These are phyloP conservation scores for Talaromyces wortmannii DNA, from an alignment of 495 filamentous ascomycete species.

Conservation along the genomic window DNA sequence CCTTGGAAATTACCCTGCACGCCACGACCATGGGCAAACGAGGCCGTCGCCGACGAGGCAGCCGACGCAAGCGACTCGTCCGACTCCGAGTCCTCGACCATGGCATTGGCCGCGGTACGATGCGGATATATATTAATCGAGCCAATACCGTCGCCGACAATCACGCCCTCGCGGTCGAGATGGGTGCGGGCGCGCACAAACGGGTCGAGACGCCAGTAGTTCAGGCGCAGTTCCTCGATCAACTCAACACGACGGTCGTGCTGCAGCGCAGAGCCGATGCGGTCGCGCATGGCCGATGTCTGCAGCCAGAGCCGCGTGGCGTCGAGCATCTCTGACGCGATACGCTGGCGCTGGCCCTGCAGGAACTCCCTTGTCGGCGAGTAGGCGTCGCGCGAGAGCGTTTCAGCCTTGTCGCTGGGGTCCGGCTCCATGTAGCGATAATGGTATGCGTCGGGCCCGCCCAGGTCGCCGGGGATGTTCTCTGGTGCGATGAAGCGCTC, in stretches of 20 bases:
- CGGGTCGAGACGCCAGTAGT: constrained; percentile 79
- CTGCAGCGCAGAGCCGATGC: constrained; percentile 1
- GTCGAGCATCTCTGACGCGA: constrained; percentile 62
- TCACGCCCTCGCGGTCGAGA: constrained; percentile 65
- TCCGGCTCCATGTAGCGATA: constrained; percentile 76
- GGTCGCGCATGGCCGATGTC: constrained; percentile 1
- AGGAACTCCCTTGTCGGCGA: constrained; percentile 51
- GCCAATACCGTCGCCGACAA: constrained; percentile 19
- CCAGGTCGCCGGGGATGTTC: constrained; percentile 69
- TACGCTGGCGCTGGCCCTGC: constrained; percentile 44
- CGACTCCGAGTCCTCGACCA: too few species aligned
- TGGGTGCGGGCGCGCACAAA: constrained; percentile 62
- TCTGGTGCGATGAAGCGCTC: constrained; percentile 61
- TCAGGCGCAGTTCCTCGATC: constrained; percentile 53
- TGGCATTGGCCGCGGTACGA: neutral
- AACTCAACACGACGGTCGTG: constrained; percentile 51
- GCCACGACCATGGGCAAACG: too few species aligned
- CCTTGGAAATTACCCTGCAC: too few species aligned
- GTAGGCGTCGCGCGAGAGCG: constrained; percentile 33
- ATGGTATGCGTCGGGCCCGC: constrained; percentile 66
- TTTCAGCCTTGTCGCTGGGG: constrained; percentile 60
- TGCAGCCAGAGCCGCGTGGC: constrained; percentile 58
- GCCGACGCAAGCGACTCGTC: neutral
- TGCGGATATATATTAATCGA: constrained; percentile 6
- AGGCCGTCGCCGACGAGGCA: too few species aligned